Percentiles rank a stretch among this genome's conserved stretches.
These are phyloP conservation scores for Didymosphaeria variabile DNA, from an alignment of 2,329 filamentous ascomycete species.

Conservation along the genomic window DNA sequence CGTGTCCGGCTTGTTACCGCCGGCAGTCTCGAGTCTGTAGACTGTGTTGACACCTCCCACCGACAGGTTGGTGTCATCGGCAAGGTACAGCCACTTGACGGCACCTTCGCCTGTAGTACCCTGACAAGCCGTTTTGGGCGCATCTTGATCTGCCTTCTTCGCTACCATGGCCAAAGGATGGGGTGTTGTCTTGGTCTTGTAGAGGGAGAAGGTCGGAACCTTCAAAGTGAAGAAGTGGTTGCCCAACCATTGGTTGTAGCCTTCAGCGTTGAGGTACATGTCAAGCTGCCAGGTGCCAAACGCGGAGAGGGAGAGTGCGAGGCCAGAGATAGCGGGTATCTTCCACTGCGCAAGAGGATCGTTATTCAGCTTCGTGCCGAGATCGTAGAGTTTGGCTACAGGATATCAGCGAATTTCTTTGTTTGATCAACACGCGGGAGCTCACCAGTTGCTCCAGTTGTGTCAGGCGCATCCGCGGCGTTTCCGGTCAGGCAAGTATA, in stretches of 20 bases:
- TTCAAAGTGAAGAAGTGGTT: conserved; percentile 71
- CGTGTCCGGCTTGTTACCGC: conserved; percentile 52
- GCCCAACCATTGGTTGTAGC: conserved; percentile 60
- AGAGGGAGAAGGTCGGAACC: conserved; percentile 69
- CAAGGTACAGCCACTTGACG: conserved; percentile 59
- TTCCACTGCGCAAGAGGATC: conserved; percentile 44
- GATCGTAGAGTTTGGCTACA: conserved; percentile 47
- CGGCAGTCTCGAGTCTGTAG: conserved; percentile 60
- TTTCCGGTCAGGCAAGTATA: conserved; percentile 55
- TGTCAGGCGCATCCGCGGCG: conserved; percentile 36
- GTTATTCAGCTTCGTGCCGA: conserved; percentile 42
- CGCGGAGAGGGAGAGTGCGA: conserved; percentile 42
- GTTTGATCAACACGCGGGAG: not conserved
- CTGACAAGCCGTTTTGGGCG: conserved; percentile 57
- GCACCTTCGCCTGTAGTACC: conserved; percentile 50
- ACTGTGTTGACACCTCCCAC: conserved; percentile 55
- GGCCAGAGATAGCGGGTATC: conserved; percentile 41
- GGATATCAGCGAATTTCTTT: conserved; percentile 20
- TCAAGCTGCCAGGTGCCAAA: conserved; percentile 29
- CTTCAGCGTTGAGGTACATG: conserved; percentile 37
- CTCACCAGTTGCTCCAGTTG: conserved; percentile 47
- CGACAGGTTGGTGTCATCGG: conserved; percentile 49
- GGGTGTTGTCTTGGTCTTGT: conserved; percentile 49
- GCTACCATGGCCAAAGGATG: conserved; percentile 53
- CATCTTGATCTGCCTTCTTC: conserved; percentile 61